These are phyloP conservation scores for Cenchrus americanus DNA, from an alignment of 176 grass and related monocot species.

Conservation along the genomic window DNA sequence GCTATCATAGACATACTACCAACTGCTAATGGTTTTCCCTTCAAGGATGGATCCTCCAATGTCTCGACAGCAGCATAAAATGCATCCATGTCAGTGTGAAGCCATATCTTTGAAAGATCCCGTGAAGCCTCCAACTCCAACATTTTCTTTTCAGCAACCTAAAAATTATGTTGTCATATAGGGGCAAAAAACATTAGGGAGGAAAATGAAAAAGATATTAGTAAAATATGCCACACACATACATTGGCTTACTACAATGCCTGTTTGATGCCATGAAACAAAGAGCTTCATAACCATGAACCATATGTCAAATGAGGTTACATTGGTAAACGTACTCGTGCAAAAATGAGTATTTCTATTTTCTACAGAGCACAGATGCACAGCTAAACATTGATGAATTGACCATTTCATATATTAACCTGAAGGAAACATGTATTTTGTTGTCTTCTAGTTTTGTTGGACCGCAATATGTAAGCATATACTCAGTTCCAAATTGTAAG, in stretches of 20 bases:
- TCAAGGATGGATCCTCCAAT: constrained; percentile 85
- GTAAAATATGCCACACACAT: neutral
- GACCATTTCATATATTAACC: constrained; percentile 2
- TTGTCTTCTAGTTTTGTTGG: neutral
- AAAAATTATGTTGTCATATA: constrained; percentile 25
- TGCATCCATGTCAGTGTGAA: constrained; percentile 96
- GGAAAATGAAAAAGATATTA: neutral
- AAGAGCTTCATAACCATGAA: neutral
- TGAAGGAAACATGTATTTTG: neutral
- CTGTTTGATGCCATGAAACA: neutral
- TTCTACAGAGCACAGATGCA: neutral
- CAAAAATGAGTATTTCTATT: neutral
- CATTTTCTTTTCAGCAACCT: constrained; percentile 80
- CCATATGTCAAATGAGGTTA: neutral
- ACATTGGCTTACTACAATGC: neutral
- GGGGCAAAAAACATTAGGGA: neutral
- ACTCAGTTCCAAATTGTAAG: too few species aligned
- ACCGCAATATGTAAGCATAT: neutral
- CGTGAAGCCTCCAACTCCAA: constrained; percentile 87
- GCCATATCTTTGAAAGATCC: constrained; percentile 92
- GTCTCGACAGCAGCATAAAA: constrained; percentile 94
- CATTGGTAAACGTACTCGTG: neutral
- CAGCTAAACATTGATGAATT: neutral
- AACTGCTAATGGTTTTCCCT: constrained; percentile 89
- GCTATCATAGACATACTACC: constrained; percentile 98